Conservation (phyloP, 371 early-diverging fungal species). For the Lichtheimia corymbifera region DNA sequence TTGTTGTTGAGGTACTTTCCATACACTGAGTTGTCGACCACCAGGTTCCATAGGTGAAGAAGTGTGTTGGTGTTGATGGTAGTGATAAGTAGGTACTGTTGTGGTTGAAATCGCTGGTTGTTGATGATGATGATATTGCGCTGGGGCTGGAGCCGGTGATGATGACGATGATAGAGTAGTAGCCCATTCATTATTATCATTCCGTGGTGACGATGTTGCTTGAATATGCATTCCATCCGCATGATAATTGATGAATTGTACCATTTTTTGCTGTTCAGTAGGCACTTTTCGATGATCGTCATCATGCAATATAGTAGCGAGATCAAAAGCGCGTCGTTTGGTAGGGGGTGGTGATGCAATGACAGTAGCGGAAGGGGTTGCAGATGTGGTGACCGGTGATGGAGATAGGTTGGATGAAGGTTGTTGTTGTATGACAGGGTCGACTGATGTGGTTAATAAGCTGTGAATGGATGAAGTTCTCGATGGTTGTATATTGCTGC, state of each 20-base stretch:
- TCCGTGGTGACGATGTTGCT: constrained; percentile 1
- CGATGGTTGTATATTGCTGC: not conserved
- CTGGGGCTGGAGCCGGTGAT: not conserved
- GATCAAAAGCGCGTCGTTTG: not conserved
- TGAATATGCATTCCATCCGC: constrained; percentile 11
- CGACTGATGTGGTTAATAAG: constrained; percentile 23
- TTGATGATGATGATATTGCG: constrained; percentile 6
- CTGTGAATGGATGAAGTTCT: constrained; percentile 18
- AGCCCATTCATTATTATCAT: not conserved
- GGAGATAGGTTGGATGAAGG: constrained; percentile 1
- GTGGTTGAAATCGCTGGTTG: not conserved
- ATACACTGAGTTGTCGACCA: constrained; percentile 11
- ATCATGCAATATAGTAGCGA: not conserved
- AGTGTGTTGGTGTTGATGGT: not conserved
- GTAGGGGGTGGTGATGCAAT: not conserved
- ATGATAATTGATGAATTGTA: constrained; percentile 19
- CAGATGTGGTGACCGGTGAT: constrained; percentile 4
- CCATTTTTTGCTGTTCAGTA: not conserved
- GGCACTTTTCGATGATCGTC: not conserved
- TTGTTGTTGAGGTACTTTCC: constrained; percentile 12
- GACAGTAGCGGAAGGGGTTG: not conserved
- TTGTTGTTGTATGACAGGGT: constrained; percentile 9
- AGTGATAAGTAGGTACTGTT: not conserved
- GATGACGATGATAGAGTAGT: not conserved
- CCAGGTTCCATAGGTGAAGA: constrained; percentile 6